Evolutionary conservation across 805 yeast species (phyloP).

Genomic region (Yarrowia sp.): DNA sequence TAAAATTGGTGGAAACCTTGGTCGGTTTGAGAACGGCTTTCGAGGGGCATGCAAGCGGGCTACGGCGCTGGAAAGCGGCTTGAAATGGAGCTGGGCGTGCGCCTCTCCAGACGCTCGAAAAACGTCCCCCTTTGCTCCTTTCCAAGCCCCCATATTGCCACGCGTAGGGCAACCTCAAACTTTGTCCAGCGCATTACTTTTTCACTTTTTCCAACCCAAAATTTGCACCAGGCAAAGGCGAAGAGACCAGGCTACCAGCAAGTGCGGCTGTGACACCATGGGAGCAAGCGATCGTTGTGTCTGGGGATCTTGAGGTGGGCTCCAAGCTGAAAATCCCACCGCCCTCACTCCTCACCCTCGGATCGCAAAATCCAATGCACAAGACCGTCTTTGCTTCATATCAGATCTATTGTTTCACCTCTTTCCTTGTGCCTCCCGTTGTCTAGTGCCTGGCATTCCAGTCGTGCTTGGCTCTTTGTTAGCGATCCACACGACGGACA

Average conservation of each 20-base stretch:
- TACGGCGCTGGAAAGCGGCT: background rate
- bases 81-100: background rate
- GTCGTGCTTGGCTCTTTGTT: too few species aligned
- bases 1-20: background rate
- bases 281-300: conserved; percentile 13
- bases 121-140: too few species aligned
- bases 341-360: too few species aligned
- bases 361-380: background rate
- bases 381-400: background rate
- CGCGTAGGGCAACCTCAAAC: background rate
- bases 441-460: too few species aligned
- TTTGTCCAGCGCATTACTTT: background rate
- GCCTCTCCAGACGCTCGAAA: background rate
- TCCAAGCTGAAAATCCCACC: too few species aligned
- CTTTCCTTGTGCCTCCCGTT: background rate
- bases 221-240: background rate
- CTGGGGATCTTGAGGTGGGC: background rate
- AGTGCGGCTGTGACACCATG: background rate
- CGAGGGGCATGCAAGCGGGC: background rate
- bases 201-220: conserved; percentile 4
- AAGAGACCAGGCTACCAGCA: background rate
- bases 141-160: background rate
- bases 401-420: conserved; percentile 11
- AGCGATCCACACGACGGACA: too few species aligned
- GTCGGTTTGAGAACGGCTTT: background rate